Evolutionary conservation across 345 rosid species (phyloP), one percentile per base, ranked within the genome.

Genomic region (Gynandropsis gynandra): DNA sequence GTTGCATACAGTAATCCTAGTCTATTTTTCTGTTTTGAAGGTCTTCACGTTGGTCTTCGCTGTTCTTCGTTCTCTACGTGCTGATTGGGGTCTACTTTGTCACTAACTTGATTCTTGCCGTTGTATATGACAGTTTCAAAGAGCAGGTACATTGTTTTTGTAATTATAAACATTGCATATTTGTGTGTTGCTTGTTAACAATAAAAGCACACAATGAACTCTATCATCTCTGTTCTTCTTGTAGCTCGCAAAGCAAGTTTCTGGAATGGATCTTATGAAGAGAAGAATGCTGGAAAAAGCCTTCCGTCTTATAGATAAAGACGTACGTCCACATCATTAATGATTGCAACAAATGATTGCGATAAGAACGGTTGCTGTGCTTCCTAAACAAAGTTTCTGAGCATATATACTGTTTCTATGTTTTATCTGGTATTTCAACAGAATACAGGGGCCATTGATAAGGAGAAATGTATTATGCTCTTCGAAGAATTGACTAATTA

Each of bases 81-180:
- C 80, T 92, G 47, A 37, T 92, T 67, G 98, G 88, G 4, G 94
- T 92, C 69, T 92, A 92, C 80, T 92, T 87, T 16, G 93, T 92
- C 79, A 92, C 97, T 0, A 92, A 92, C 75, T 78, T 92, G 85
- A 75, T 92, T 59, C 97, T 92, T 72, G 98, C 97, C 62, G 98
- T 92, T 52, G 88, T 92, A 9, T 92, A 92, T 50, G 95, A 92
- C 66, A 82, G 95, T 76, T 92, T 92, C 68, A 92, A 85, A 79
- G 67, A 78, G 63, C 88, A 92, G 98, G 98, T 87, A 74, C 17
- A 44, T 42, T 47, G 33, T 63, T 24, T 20, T 62, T 61, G 29
- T 24, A 42, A 19, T 24, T 31, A 10, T 17, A 40, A 19, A 43
- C n/a, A 12, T 48, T 48, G 42, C n/a, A 55, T 61, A 15, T 40